Percentiles rank a stretch among this genome's conserved stretches.
Evolutionary conservation across 2,329 filamentous ascomycete species (phyloP).

Genomic region (Aspergillus tanneri): DNA sequence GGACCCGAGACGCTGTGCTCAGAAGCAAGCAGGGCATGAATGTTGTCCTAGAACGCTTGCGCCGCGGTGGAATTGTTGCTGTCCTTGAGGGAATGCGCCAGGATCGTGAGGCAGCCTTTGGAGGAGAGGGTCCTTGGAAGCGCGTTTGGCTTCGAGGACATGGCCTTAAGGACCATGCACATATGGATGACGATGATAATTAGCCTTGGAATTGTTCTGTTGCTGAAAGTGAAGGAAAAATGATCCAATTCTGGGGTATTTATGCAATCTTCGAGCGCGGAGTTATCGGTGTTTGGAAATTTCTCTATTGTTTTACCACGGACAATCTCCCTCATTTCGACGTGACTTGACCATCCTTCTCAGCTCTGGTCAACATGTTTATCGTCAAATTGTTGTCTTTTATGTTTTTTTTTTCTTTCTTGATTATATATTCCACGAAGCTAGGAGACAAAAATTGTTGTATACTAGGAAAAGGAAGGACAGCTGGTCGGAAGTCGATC

Average conservation of each 20-base stretch:
- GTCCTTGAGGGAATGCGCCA: constrained; percentile 70
- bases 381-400: constrained; percentile 1
- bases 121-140: constrained; percentile 43
- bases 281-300: constrained; percentile 25
- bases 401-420: neutral
- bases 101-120: constrained; percentile 52
- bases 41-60: constrained; percentile 62
- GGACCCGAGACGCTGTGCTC: constrained; percentile 59
- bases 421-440: constrained; percentile 15
- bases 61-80: constrained; percentile 64
- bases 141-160: constrained; percentile 42
- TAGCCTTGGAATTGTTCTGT: constrained; percentile 11
- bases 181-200: constrained; percentile 31
- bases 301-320: constrained; percentile 12
- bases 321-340: constrained; percentile 25
- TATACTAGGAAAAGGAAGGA: constrained; percentile 20
- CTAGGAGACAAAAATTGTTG: constrained; percentile 16
- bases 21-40: constrained; percentile 68
- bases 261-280: constrained; percentile 27
- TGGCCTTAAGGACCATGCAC: constrained; percentile 22
- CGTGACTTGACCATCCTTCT: constrained; percentile 5
- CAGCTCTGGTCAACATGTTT: constrained; percentile 1
- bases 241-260: constrained; percentile 9
- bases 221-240: neutral
- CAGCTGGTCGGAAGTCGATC: neutral